Conservation (phyloP, 805 yeast genomes). For the Pichia scutulata region DNA sequence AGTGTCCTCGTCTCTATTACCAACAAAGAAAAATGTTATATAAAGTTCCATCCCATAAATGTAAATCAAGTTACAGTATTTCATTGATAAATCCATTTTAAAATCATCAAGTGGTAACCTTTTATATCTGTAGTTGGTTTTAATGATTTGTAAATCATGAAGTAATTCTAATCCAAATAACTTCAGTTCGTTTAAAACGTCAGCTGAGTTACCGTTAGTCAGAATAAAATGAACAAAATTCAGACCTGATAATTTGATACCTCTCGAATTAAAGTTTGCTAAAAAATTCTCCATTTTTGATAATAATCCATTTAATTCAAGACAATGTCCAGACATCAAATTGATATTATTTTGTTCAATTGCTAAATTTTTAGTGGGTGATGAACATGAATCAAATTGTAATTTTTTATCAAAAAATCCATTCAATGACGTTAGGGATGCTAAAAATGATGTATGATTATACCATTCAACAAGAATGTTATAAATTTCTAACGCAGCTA, state of each 20-base stretch:
- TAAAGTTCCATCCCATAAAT: conserved; percentile 7
- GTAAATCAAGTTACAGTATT: conserved; percentile 6
- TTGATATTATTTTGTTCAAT: conserved; percentile 3
- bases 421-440: conserved; percentile 5
- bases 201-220: neutral
- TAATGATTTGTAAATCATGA: neutral
- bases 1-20: neutral
- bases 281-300: conserved; percentile 1
- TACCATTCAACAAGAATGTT: conserved; percentile 9
- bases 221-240: conserved; percentile 7
- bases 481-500: conserved; percentile 6
- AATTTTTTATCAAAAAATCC: conserved; percentile 3
- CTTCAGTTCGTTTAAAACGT: neutral
- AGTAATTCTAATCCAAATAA: conserved; percentile 1
- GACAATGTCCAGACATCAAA: conserved; percentile 8
- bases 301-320: neutral
- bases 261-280: neutral
- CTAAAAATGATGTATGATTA: conserved; percentile 5
- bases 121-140: neutral
- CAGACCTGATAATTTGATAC: conserved; percentile 7
- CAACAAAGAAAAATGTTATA: conserved; percentile 5
- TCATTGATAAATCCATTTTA: conserved; percentile 9
- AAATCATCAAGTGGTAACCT: conserved; percentile 3
- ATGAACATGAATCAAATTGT: no score
- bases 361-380: neutral